Evolutionary conservation across 257 asterid genomes (phyloP).

Genomic region (Salvia hispanica): DNA sequence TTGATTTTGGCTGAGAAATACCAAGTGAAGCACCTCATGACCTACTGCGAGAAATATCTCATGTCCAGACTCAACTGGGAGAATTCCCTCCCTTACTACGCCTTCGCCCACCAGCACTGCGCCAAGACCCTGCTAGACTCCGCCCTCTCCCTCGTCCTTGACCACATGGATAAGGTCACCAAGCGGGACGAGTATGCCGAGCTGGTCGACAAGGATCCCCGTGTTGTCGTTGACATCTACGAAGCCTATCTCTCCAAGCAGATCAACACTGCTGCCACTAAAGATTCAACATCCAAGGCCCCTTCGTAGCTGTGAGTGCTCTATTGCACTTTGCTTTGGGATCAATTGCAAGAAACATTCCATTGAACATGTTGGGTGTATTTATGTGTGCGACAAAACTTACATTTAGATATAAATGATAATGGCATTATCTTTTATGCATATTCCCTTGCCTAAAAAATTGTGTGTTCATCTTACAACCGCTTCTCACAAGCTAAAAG

Average conservation of each 20-base stretch:
- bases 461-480: slow-evolving; percentile 26
- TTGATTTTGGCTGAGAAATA: slow-evolving; percentile 79
- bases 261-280: slow-evolving; percentile 75
- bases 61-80: slow-evolving; percentile 72
- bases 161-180: slow-evolving; percentile 69
- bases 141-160: slow-evolving; percentile 67
- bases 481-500: slow-evolving; percentile 60
- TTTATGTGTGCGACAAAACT: not conserved
- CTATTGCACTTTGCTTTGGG: slow-evolving; percentile 2
- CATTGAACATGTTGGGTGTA: not conserved
- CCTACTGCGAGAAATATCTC: slow-evolving; percentile 72
- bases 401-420: not conserved
- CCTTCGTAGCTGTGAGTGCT: slow-evolving; percentile 15
- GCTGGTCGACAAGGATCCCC: slow-evolving; percentile 84
- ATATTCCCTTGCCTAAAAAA: not conserved
- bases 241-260: slow-evolving; percentile 78
- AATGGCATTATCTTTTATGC: not conserved
- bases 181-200: slow-evolving; percentile 72
- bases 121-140: slow-evolving; percentile 71
- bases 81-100: slow-evolving; percentile 70
- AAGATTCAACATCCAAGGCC: slow-evolving; percentile 42
- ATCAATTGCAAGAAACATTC: slow-evolving; percentile 4
- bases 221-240: slow-evolving; percentile 70
- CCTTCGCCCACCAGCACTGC: slow-evolving; percentile 74
- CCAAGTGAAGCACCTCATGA: slow-evolving; percentile 80